Evolutionary conservation across 148 eudicot species (phyloP), one percentile per base, ranked within the genome.

Genomic region (Silene latifolia): DNA sequence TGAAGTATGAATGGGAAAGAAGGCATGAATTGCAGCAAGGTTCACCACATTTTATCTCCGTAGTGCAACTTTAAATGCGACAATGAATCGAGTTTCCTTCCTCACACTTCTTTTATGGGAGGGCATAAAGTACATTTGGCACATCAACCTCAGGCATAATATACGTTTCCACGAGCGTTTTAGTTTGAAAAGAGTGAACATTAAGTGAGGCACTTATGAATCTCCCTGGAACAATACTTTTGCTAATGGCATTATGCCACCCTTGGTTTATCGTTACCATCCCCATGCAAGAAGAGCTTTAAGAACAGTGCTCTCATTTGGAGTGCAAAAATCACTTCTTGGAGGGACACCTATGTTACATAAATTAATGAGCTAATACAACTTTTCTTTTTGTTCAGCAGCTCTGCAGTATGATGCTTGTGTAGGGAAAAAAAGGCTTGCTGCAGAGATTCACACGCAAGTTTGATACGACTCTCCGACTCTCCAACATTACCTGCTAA

Each of bases 351-450:
- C 35, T 12, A n/a, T 35, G 14, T 39, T 17, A 11, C 44, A 19
- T 42, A 14, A 11, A 67, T 29, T 23, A 53, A 12, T 39, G 64
- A 72, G 39, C 63, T 72, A 24, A 65, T 21, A 42, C 32, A 17
- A 20, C 21, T 78, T 44, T n/a, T 7, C 56, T 12, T 60, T 64
- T 44, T n/a, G 46, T 66, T 66, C 79, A 60, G 72, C 65, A 53
- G 20, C 39, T 72, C 47, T 44, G 72, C 65, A 64, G 72, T 25
- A 11, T 44, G 39, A 39, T 57, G 44, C 70, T 58, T 5, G 29
- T 23, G 53, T 72, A 4, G 13, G 18, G 24, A 11, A 17, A 29
- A 29, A 67, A 39, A 39, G n/a, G 57, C 23, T 47, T 47, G 56
- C 72, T 69, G 54, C 69, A 39, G 54, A 67, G 71, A 67, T 64